phyloP scores from a whole-genome alignment of 140 eudicot genomes.

The Anethum foeniculum region DNA sequence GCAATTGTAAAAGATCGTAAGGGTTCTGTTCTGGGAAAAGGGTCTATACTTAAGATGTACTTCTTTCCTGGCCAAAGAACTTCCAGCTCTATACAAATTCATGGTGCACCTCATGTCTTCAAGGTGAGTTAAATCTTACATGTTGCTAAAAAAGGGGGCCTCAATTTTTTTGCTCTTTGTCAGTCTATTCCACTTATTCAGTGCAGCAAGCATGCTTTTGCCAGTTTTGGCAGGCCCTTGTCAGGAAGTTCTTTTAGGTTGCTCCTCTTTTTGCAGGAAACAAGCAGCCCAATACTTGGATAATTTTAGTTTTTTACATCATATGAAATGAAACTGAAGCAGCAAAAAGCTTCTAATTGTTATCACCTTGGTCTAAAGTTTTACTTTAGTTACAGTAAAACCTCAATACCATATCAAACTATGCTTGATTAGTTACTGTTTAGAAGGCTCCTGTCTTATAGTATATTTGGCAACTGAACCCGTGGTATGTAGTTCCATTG shows the following conservation, averaged over 20 bases:
- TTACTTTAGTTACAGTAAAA: not conserved
- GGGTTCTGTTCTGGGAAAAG: slow-evolving; percentile 95
- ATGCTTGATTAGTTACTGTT: not conserved
- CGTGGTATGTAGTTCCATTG: not conserved
- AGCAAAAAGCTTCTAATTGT: not conserved
- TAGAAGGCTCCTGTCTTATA: not conserved
- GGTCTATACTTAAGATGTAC: slow-evolving; percentile 92
- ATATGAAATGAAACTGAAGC: not conserved
- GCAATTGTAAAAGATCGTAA: slow-evolving; percentile 82
- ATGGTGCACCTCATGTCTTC: slow-evolving; percentile 95
- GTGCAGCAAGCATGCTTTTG: not conserved
- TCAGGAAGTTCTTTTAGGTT: not conserved
- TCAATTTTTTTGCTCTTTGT: not conserved
- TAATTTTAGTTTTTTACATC: not conserved
- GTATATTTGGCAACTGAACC: not conserved
- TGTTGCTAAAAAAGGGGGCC: not conserved
- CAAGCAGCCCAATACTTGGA: not conserved
- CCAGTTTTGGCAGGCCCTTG: not conserved
- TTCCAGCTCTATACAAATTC: slow-evolving; percentile 80
- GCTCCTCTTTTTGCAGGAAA: not conserved
- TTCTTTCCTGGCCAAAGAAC: slow-evolving; percentile 98
- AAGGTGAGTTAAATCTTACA: slow-evolving; percentile 42
- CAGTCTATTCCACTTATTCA: not conserved
- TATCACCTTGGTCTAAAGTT: not conserved
- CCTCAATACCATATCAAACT: not conserved